phyloP scores from a whole-genome alignment of 148 eudicot genomes.

The Rhododendron williamsianum region DNA sequence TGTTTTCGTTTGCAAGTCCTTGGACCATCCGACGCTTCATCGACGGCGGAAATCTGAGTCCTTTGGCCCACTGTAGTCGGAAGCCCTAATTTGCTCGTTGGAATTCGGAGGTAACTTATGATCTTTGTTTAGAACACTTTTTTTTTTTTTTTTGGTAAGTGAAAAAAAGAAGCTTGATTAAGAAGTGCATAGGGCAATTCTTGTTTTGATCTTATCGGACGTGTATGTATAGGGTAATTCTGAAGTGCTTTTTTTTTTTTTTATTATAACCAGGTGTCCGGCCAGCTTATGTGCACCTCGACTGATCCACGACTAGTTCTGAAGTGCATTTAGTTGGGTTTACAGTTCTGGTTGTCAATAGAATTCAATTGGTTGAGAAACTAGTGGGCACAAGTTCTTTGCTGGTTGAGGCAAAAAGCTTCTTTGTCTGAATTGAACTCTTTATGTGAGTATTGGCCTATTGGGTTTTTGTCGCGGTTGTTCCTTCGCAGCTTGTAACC shows the following conservation, averaged over 20 bases:
- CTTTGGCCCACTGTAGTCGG: not conserved
- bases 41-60: not conserved
- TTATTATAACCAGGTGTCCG: too few relatives aligned
- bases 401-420: not conserved
- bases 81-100: not conserved
- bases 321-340: not conserved
- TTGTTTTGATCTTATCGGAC: not conserved
- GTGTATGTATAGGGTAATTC: not conserved
- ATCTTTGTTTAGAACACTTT: not conserved
- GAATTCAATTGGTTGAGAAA: not conserved
- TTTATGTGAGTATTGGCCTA: not conserved
- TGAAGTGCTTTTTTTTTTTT: not conserved
- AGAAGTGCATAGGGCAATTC: not conserved
- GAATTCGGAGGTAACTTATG: constrained; percentile 6
- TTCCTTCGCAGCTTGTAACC: not conserved
- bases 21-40: not conserved
- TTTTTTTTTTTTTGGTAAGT: too few relatives aligned
- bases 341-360: not conserved
- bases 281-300: not conserved
- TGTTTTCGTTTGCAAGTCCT: not conserved
- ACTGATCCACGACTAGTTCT: not conserved
- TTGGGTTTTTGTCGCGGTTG: too few relatives aligned
- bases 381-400: not conserved
- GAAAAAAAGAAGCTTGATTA: not conserved
- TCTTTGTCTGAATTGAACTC: not conserved